A percentile compares a stretch with the other conserved stretches of the same genome.
Conservation (phyloP, 345 rosid genomes). For the Gynandropsis gynandra region DNA sequence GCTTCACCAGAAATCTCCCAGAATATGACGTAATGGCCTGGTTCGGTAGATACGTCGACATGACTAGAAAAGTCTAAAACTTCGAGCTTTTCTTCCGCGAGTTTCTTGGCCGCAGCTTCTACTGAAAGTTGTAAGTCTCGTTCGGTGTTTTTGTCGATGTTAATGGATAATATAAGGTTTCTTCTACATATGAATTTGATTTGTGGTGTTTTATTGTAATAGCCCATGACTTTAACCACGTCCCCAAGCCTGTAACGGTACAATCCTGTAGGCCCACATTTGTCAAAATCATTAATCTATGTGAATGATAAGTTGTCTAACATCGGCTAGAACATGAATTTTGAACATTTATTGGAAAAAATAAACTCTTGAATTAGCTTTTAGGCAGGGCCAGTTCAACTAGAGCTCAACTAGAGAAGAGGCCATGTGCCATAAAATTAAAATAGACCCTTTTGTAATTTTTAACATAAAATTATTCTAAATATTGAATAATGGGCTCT, state of each 20-base stretch:
- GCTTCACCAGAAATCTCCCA: constrained; percentile 76
- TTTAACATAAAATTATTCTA: no score
- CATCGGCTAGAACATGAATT: no score
- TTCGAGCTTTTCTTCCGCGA: constrained; percentile 60
- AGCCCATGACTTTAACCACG: constrained; percentile 64
- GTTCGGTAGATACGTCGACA: constrained; percentile 57
- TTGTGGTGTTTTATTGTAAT: constrained; percentile 75
- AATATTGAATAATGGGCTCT: no score
- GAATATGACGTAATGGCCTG: constrained; percentile 86
- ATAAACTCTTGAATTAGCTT: no score
- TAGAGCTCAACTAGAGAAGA: no score
- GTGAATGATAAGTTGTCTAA: no score
- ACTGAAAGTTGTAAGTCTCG: constrained; percentile 73
- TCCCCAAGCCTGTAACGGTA: constrained; percentile 91
- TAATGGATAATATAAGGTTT: constrained; percentile 64
- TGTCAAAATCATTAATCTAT: no score
- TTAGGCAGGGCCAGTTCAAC: no score
- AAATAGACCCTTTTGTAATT: no score
- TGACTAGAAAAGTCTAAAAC: constrained; percentile 79
- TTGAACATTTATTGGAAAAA: no score
- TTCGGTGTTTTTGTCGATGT: constrained; percentile 94
- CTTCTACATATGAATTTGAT: constrained; percentile 75
- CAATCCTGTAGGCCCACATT: constrained; percentile 57
- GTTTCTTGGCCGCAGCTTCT: constrained; percentile 49
- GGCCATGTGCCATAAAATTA: no score